Base-by-base conservation (phyloP, 139 green algal species). In the Yamagishiella unicocca region DNA sequence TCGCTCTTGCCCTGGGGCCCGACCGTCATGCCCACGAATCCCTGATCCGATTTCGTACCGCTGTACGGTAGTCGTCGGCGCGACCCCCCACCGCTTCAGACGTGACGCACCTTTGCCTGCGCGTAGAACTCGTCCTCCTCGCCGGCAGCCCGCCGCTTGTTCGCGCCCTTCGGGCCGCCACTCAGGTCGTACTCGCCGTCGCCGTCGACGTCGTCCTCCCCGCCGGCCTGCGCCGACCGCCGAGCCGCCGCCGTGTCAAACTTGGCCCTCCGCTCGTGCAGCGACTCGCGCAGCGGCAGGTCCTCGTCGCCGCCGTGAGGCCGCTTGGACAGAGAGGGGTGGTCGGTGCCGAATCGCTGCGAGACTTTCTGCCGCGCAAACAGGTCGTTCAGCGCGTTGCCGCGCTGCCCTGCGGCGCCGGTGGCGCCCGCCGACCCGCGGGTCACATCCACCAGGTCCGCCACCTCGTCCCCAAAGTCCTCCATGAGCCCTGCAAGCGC, bases 401-500 rank as follows among this genome's bases (percentile, higher is more conserved):
- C 89, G 31, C 81, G 81, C 31, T 14, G 45, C n/a, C 27, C 25
- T 21, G 22, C 68, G 9, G 29, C 61, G 61, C 79, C 79, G 42
- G n/a, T 46, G 37, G 58, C 77, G 54, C 77, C 82, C 33, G 31
- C 81, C 80, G 29, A 46, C 37, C 87, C 53, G 27, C 85, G 72
- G 38, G 46, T 87, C n/a, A 61, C 72, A 17, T 87, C 92, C 58
- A 98, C 92, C 35, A 99, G 80, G 91, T 96, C 97, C 0, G 91
- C 95, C 70, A 99, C 94, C 76, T 99, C 97, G 84, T 99, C 97
- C 4, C 94, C 94, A 92, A 99, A 98, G 92, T 99, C 97, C 71
- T 98, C 96, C 77, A 98, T 77, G 85, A 96, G 88, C 19, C 55
- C 84, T 77, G 31, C 2, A 31, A 45, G 6, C 64, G 27, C n/a